Base-by-base conservation (phyloP, 2,329 filamentous ascomycete species). In the Monosporascus sp. region DNA sequence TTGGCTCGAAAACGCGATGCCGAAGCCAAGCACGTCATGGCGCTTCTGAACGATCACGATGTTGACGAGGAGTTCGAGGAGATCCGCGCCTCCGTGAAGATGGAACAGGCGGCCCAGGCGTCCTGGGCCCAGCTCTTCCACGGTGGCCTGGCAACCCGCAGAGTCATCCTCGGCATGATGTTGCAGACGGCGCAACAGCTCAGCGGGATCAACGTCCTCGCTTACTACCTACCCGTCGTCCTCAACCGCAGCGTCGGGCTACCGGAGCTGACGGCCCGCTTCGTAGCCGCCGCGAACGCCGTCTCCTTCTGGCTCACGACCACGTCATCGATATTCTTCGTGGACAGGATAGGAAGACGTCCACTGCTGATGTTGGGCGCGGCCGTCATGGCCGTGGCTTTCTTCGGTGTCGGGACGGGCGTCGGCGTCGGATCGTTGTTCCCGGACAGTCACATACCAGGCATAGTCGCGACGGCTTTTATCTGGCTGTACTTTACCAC, bases 171-270 rank as follows among this genome's bases (percentile, higher is more conserved):
- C 18, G 51, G 51, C 47, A 49, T 44, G 51, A 45, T 45, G 20
- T 18, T 49, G 14, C 47, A 52, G 37, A 49, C 50, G 15, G 37
- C 41, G 14, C 46, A 52, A 20, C 46, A 52, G 47, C 51, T 49
- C 11, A 38, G 38, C 17, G 52, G 52, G 6, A 54, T 54, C 49
- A 54, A 54, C 31, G 49, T 54, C 25, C 39, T 48, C 22, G 37
- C 41, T 2, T 54, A 54, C 45, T 54, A 54, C 44, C 52, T 54
- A 2, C 52, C 52, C 5, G 37, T 45, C 22, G 48, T 54, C 5
- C 52, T 54, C 22, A 27, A 49, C 9, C 35, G 37, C 17, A 47
- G 41, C 31, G 52, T 54, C 9, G 48, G 49, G 6, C 41, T 54
- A 11, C 44, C 48, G 14, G 37, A 51, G 9, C 24, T 37, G 15